phyloP scores from a whole-genome alignment of 805 yeast species.

The Teunomyces aglyptinius region DNA sequence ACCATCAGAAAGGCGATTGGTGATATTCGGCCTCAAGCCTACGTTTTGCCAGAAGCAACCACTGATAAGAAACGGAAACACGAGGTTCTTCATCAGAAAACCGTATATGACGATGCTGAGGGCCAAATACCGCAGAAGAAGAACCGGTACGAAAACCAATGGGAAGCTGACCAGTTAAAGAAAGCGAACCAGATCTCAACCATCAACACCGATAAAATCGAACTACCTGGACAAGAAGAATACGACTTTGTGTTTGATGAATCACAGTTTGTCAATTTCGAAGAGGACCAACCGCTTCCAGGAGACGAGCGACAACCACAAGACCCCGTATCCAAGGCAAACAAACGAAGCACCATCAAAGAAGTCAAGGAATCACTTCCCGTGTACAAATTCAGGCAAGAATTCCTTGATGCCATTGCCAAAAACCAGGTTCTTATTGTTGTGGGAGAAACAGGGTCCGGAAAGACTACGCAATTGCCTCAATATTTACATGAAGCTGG shows the following conservation, averaged over 20 bases:
- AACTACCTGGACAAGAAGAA: conserved; percentile 40
- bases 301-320: conserved; percentile 24
- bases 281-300: conserved; percentile 37
- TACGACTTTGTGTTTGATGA: conserved; percentile 79
- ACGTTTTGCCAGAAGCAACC: conserved; percentile 5
- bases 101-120: conserved; percentile 16
- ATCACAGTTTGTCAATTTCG: conserved; percentile 57
- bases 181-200: conserved; percentile 34
- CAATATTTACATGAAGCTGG: conserved; percentile 86
- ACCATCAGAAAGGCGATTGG: conserved; percentile 11
- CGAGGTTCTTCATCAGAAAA: conserved; percentile 43
- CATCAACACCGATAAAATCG: conserved; percentile 37
- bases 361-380: conserved; percentile 69
- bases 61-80: conserved; percentile 49
- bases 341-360: conserved; percentile 10
- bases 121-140: conserved; percentile 16
- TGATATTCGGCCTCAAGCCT: background rate
- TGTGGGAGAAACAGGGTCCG: conserved; percentile 91
- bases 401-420: conserved; percentile 57
- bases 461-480: conserved; percentile 91
- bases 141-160: conserved; percentile 31
- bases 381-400: conserved; percentile 61
- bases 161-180: conserved; percentile 55
- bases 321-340: conserved; percentile 19
- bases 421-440: conserved; percentile 68